Percentiles rank a stretch among this genome's conserved stretches.
Conservation (phyloP, 352 stramenopile genomes). For the Phytophthora pini region DNA sequence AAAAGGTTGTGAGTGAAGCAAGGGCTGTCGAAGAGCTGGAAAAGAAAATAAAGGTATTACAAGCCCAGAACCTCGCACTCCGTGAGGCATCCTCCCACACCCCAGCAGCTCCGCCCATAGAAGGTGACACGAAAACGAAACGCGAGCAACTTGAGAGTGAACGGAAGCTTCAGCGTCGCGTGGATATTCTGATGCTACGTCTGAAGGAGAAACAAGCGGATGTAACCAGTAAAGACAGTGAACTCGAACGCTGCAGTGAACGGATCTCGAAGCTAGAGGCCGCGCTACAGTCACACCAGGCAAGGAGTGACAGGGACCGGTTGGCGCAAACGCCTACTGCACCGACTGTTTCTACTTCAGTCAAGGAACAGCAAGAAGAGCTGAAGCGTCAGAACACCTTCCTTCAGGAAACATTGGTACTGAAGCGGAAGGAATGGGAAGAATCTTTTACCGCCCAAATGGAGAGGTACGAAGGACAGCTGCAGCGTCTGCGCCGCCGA, state of each 20-base stretch:
- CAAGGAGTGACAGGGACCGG: conserved; percentile 29
- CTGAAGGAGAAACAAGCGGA: conserved; percentile 79
- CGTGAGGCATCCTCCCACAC: conserved; percentile 42
- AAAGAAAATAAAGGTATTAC: conserved; percentile 72
- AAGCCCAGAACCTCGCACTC: conserved; percentile 86
- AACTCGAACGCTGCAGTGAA: conserved; percentile 48
- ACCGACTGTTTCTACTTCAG: not conserved
- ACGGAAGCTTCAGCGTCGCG: conserved; percentile 72
- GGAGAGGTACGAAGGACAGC: conserved; percentile 59
- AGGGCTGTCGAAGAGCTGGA: conserved; percentile 61
- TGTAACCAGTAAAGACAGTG: conserved; percentile 44
- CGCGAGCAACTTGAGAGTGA: conserved; percentile 62
- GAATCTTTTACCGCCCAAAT: conserved; percentile 52
- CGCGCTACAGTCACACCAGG: conserved; percentile 37
- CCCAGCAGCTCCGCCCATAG: not conserved
- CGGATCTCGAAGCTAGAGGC: conserved; percentile 43
- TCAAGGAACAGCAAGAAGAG: conserved; percentile 44
- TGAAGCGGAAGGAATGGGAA: conserved; percentile 80
- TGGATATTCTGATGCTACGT: conserved; percentile 66
- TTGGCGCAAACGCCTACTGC: conserved; percentile 7
- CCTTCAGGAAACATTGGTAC: conserved; percentile 59
- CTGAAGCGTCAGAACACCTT: conserved; percentile 63
- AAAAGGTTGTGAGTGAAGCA: conserved; percentile 57
- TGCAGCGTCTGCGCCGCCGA: conserved; percentile 55
- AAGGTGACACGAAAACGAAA: conserved; percentile 17